A percentile compares a stretch with the other conserved stretches of the same genome.
phyloP scores from a whole-genome alignment of 768 basidiomycete genomes.

The Albatrellus ellisii region DNA sequence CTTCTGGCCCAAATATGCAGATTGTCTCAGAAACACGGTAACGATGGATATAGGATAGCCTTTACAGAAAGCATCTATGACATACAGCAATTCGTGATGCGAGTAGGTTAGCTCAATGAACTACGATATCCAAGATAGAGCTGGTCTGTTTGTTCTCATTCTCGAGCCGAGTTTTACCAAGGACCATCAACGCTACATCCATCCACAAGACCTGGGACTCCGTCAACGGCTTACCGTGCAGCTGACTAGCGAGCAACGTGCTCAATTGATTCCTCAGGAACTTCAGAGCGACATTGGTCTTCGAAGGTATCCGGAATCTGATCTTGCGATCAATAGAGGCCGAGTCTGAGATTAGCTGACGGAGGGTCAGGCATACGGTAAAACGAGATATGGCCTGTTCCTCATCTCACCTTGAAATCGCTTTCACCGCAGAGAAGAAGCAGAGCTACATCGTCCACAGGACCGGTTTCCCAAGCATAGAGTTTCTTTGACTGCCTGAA shows the following conservation, averaged over 20 bases:
- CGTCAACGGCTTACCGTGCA: slow-evolving; percentile 46
- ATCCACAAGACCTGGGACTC: slow-evolving; percentile 60
- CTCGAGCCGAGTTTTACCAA: slow-evolving; percentile 35
- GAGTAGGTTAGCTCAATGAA: slow-evolving; percentile 1
- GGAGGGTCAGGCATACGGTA: neutral
- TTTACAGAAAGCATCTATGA: neutral
- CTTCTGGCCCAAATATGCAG: neutral
- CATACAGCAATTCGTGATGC: neutral
- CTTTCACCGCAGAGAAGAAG: slow-evolving; percentile 80
- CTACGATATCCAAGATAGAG: slow-evolving; percentile 6
- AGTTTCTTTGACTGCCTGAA: slow-evolving; percentile 85
- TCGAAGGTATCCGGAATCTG: slow-evolving; percentile 55
- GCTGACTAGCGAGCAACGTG: slow-evolving; percentile 46
- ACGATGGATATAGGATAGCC: neutral
- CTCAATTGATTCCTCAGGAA: slow-evolving; percentile 53
- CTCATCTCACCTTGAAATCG: slow-evolving; percentile 72
- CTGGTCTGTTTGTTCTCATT: neutral
- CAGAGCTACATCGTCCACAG: slow-evolving; percentile 73
- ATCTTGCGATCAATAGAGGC: slow-evolving; percentile 78
- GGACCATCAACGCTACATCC: slow-evolving; percentile 47
- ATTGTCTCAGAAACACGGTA: neutral
- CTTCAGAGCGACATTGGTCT: slow-evolving; percentile 70
- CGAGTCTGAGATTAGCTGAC: slow-evolving; percentile 58
- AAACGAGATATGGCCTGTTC: neutral
- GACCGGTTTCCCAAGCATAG: slow-evolving; percentile 89